Conservation (phyloP, 305 asterid species). For the Solanum hybrid region DNA sequence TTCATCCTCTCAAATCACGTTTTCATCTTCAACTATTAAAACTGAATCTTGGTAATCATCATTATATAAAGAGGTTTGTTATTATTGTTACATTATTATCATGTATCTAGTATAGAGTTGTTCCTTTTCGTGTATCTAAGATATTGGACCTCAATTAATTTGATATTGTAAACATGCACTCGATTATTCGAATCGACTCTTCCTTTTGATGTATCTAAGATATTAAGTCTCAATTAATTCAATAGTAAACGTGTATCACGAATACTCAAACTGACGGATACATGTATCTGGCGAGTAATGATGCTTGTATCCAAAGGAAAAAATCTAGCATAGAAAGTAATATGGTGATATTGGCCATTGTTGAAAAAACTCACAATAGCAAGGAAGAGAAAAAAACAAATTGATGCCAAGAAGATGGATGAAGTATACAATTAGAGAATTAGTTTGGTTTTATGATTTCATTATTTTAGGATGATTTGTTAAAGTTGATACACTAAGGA, state of each 20-base stretch:
- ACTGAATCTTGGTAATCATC: not conserved
- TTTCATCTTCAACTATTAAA: not conserved
- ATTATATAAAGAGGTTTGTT: not conserved
- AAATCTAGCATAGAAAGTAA: not conserved
- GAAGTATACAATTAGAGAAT: not conserved
- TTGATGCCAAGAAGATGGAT: not conserved
- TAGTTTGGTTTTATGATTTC: not conserved
- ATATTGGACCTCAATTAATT: not conserved
- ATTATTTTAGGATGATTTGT: not conserved
- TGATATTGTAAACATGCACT: not conserved
- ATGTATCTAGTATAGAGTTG: not conserved
- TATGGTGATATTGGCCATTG: not conserved
- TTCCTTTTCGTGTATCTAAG: not conserved
- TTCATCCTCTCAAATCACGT: not conserved
- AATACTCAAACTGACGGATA: not conserved
- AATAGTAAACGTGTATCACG: not conserved
- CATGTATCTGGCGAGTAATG: too few species aligned
- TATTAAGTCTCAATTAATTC: not conserved
- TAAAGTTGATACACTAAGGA: not conserved
- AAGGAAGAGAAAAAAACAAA: not conserved
- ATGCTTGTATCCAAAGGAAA: not conserved
- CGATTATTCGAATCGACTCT: not conserved
- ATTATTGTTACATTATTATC: not conserved
- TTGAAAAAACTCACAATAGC: not conserved
- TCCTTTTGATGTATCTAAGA: not conserved